Base-by-base conservation (phyloP, 345 rosid genomes). In the Gossypioides kirkii region DNA sequence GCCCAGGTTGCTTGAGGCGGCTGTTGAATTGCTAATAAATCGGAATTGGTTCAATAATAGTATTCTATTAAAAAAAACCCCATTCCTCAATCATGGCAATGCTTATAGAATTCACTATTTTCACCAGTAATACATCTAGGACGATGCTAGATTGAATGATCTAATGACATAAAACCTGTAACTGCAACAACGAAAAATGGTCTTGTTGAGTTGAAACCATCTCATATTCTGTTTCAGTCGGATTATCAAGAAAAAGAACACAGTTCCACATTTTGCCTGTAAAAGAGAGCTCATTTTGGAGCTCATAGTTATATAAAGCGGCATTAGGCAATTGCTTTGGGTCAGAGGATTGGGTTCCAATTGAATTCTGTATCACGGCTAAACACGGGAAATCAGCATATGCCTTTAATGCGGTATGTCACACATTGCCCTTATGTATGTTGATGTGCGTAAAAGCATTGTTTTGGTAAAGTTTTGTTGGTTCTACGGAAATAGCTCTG, bases 321-420 rank as follows among this genome's bases (percentile, higher is more conserved):
- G 98, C 97, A 2, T 90, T 91, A 52, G 92, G 97, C 60, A 91
- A 84, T 78, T 89, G 93, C 87, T 93, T 88, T 45, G 97, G 91
- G 49, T 76, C 77, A 3, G 96, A 91, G 70, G 96, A 91, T 14
- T 90, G 97, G 98, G 90, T 92, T 75, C 87, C 98, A 9, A 81
- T 91, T 2, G 97, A 93, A 71, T 93, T 73, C 82, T 80, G 83
- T 80, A 84, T 90, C 77, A 88, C 88, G 92, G 84, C 87, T 74
- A 93, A 91, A 78, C 98, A 91, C 80, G 98, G 90, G 38, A 91
- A 94, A 75, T 85, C 92, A 0, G 96, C 97, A 3, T 91, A 94
- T 71, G 93, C 97, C 8, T 94, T 91, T 77, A 96, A 94, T 78
- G 83, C 96, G 0, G 98, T 91, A 81, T 85, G 92, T 79, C 59